A percentile compares a stretch with the other conserved stretches of the same genome.
phyloP scores from a whole-genome alignment of 2,329 filamentous ascomycete species.

The Fusarium devonianum region DNA sequence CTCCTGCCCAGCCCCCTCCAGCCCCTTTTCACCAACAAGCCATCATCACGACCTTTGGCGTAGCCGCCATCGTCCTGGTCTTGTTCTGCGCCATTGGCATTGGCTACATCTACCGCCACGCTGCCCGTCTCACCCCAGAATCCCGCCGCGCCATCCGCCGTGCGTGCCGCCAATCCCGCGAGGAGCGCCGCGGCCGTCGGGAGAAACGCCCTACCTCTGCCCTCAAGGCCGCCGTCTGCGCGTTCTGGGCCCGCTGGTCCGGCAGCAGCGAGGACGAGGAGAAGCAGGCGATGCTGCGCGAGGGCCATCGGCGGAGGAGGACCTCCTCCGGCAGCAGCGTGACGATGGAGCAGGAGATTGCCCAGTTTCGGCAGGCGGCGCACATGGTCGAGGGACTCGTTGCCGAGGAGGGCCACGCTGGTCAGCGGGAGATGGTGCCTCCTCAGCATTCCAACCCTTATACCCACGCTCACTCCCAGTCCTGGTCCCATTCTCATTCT shows the following conservation, averaged over 20 bases:
- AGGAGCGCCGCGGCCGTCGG: constrained; percentile 40
- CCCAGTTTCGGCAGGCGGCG: constrained; percentile 56
- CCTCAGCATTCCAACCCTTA: constrained; percentile 13
- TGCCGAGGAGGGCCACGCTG: constrained; percentile 49
- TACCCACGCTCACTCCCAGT: constrained; percentile 7
- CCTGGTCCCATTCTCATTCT: constrained; percentile 13
- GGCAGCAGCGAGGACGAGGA: constrained; percentile 34
- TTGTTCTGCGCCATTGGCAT: constrained; percentile 40
- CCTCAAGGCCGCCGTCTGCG: constrained; percentile 40
- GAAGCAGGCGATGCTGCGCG: constrained; percentile 34
- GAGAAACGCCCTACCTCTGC: constrained; percentile 35
- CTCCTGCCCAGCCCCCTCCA: constrained; percentile 15
- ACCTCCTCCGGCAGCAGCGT: constrained; percentile 30
- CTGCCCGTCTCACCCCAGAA: constrained; percentile 26
- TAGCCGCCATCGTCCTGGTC: constrained; percentile 36
- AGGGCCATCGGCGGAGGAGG: constrained; percentile 24
- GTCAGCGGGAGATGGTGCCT: constrained; percentile 4
- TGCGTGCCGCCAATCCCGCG: constrained; percentile 35
- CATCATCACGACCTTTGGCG: constrained; percentile 36
- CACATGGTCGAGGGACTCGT: constrained; percentile 56
- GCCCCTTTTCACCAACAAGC: constrained; percentile 17
- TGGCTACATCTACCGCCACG: constrained; percentile 36
- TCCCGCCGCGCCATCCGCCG: constrained; percentile 37
- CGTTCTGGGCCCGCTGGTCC: constrained; percentile 43
- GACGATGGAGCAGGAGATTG: constrained; percentile 59